These are phyloP conservation scores for Neoboletus subvelutipes DNA, from an alignment of 768 basidiomycete genomes.

Conservation along the genomic window DNA sequence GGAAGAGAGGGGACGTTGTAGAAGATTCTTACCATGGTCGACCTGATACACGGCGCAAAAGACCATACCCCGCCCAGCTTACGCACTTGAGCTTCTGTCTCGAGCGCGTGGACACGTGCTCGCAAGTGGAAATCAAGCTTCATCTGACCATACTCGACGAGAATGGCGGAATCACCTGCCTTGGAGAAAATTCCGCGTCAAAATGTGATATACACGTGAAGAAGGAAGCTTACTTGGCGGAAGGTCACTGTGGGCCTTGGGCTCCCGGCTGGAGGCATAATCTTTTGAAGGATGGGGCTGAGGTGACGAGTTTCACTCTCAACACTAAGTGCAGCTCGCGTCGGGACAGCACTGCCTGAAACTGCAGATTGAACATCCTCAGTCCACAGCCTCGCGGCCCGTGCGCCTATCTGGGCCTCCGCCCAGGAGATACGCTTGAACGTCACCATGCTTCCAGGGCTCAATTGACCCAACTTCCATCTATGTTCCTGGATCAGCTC, in stretches of 20 bases:
- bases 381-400: constrained; percentile 33
- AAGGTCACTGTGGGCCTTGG: constrained; percentile 42
- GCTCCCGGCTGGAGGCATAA: constrained; percentile 2
- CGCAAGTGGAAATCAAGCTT: constrained; percentile 51
- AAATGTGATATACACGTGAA: neutral
- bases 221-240: constrained; percentile 45
- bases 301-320: neutral
- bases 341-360: neutral
- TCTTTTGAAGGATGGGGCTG: constrained; percentile 15
- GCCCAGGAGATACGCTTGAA: constrained; percentile 52
- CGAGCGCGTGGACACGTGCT: constrained; percentile 58
- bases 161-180: constrained; percentile 64
- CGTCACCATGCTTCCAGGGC: constrained; percentile 52
- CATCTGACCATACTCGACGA: constrained; percentile 62
- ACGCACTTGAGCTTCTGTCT: constrained; percentile 37
- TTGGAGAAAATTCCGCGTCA: constrained; percentile 18
- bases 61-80: constrained; percentile 38
- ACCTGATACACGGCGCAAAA: constrained; percentile 55
- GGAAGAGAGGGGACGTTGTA: neutral
- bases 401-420: constrained; percentile 33
- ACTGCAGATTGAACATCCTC: constrained; percentile 17
- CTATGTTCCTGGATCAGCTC: constrained; percentile 29
- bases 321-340: neutral
- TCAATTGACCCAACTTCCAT: constrained; percentile 69
- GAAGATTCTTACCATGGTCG: constrained; percentile 48